phyloP scores from a whole-genome alignment of 495 filamentous ascomycete species.

The Sordaria brevicollis region DNA sequence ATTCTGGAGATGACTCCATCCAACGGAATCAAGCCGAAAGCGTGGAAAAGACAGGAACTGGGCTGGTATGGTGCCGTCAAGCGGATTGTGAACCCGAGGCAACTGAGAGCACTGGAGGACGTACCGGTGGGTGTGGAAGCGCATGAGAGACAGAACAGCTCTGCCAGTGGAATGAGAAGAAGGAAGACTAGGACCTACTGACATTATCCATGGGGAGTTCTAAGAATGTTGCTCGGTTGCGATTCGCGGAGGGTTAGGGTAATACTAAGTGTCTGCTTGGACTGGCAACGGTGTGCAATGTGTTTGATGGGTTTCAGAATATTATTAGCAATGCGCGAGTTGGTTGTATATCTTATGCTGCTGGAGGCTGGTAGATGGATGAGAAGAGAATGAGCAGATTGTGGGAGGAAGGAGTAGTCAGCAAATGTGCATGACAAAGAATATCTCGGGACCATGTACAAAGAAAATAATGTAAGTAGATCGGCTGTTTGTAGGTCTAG shows the following conservation, averaged over 20 bases:
- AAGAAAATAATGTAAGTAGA: neutral
- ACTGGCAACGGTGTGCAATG: neutral
- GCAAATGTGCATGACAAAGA: neutral
- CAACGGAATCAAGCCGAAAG: slow-evolving; percentile 17
- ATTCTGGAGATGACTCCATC: slow-evolving; percentile 24
- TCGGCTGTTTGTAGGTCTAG: neutral
- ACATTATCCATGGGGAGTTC: neutral
- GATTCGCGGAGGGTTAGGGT: neutral
- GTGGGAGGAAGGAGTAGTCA: neutral
- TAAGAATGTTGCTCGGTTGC: neutral
- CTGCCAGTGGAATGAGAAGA: neutral
- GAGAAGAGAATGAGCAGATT: neutral
- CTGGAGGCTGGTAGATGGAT: neutral
- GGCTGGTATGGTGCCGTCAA: slow-evolving; percentile 28
- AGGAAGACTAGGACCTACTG: slow-evolving; percentile 10
- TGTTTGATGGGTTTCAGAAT: neutral
- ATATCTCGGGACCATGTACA: neutral
- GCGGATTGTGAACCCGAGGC: slow-evolving; percentile 8
- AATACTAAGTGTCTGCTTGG: neutral
- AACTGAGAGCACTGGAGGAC: slow-evolving; percentile 11
- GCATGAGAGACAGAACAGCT: slow-evolving; percentile 5
- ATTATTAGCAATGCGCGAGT: neutral
- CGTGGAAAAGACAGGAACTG: slow-evolving; percentile 28
- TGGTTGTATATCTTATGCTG: neutral
- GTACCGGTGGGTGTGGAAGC: slow-evolving; percentile 9